Evolutionary conservation across 2,329 filamentous ascomycete genomes (phyloP), one percentile per base, ranked within the genome.

Genomic region (Davidsoniella virescens): DNA sequence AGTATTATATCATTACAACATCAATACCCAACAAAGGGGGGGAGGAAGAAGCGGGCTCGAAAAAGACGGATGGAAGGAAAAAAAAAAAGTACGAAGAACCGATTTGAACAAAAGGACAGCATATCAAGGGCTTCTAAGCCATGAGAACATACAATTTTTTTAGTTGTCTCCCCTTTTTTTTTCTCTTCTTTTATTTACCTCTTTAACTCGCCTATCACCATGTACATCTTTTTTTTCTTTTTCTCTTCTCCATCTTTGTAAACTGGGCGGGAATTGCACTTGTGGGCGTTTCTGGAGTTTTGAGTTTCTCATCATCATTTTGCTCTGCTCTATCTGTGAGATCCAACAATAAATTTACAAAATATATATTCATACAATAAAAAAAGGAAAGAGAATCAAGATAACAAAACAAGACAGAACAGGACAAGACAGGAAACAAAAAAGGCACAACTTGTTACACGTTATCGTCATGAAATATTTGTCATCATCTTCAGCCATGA

Each of bases 251-350:
- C 18, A 39, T 40, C 17, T 51, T 46, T 29, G 26, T 29, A 29
- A 29, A 29, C 26, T 29, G 26, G 50, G 45, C 39, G 48, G 51
- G 47, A 53, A 45, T 53, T 50, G 43, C 47, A 53, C 51, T 39
- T 45, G 44, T 50, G 38, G 51, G 51, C 51, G 51, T 53, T 53
- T 47, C 42, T 46, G 51, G 51, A 50, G 47, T 49, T 47, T 47
- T 47, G 44, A 29, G 47, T 49, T 51, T 51, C 49, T 51, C 44
- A 33, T 51, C 46, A 43, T 51, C 49, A 46, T 51, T 51, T 51
- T 51, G 36, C 49, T 51, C 49, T 51, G 37, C 36, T 51, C 47
- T 44, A 33, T 49, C 29, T 52, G 44, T 52, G 45, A 49, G 46
- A 52, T 49, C 44, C 46, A 48, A 29, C 43, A 47, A 39, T 17